Conservation (phyloP, 208 protist genomes). For the Trypanosomatidae sp. region DNA sequence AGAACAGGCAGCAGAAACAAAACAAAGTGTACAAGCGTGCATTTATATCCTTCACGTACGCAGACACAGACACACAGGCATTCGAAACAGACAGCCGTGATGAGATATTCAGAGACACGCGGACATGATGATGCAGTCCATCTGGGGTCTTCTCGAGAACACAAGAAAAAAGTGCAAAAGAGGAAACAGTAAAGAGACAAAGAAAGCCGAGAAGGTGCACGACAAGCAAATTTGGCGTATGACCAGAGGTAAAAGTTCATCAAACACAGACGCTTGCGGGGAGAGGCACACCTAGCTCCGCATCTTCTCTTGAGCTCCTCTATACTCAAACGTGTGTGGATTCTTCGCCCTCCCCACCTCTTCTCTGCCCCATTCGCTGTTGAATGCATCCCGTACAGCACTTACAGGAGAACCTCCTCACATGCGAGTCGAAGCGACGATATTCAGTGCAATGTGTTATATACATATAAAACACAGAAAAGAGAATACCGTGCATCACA, state of each 20-base stretch:
- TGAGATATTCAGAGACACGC: background rate
- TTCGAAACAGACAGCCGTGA: background rate
- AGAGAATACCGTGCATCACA: background rate
- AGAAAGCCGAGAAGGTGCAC: conserved; percentile 5
- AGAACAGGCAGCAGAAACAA: conserved; percentile 6
- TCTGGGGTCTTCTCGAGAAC: background rate
- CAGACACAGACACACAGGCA: background rate
- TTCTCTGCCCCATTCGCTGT: background rate
- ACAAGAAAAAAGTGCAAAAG: conserved; percentile 2
- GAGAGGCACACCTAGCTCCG: too few relatives aligned
- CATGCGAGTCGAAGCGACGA: background rate
- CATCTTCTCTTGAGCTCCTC: background rate
- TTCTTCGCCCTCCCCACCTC: background rate
- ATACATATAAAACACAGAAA: background rate
- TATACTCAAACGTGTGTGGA: background rate
- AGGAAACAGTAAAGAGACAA: conserved; percentile 25
- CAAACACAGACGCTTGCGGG: background rate
- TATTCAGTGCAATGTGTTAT: background rate
- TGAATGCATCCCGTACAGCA: background rate
- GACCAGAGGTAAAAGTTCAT: background rate
- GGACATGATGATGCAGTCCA: background rate
- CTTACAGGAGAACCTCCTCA: background rate
- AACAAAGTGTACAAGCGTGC: background rate
- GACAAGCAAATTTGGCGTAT: background rate
- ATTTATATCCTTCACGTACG: too few relatives aligned